Evolutionary conservation across 129 eudicot genomes (phyloP).

Genomic region (Arctium lappa): DNA sequence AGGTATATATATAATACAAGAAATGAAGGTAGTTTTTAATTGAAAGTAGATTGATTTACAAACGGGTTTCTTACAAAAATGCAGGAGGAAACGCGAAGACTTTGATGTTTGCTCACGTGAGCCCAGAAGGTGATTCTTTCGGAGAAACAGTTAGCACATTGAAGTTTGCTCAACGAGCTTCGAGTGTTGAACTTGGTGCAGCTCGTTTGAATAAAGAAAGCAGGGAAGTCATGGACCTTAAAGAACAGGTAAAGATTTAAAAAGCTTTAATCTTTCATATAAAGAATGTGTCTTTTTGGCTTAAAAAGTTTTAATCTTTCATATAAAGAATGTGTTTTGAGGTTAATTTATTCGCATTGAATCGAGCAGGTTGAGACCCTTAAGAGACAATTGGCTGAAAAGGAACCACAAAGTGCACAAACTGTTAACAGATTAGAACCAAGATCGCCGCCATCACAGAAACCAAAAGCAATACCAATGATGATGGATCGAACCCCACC

Average conservation of each 20-base stretch:
- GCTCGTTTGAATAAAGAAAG: constrained; percentile 72
- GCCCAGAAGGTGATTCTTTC: constrained; percentile 77
- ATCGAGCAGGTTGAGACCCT: constrained; percentile 62
- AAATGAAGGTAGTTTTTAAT: background rate
- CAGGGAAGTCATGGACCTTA: constrained; percentile 68
- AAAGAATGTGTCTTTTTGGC: background rate
- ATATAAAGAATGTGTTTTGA: background rate
- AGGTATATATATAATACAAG: constrained; percentile 39
- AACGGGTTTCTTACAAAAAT: constrained; percentile 6
- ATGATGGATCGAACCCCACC: constrained; percentile 57
- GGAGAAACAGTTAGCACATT: constrained; percentile 72
- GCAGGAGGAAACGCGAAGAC: constrained; percentile 86
- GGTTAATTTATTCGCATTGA: background rate
- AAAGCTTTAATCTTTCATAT: background rate
- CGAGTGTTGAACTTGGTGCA: constrained; percentile 87
- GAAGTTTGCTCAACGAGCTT: constrained; percentile 86
- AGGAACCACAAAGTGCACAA: constrained; percentile 41
- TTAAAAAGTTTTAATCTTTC: background rate
- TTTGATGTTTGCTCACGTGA: constrained; percentile 85
- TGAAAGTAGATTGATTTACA: background rate
- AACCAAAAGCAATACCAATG: constrained; percentile 24
- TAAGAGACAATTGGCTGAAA: constrained; percentile 49
- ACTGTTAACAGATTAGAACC: constrained; percentile 23
- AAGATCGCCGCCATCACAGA: constrained; percentile 43
- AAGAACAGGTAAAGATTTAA: constrained; percentile 61